phyloP scores from a whole-genome alignment of 805 yeast genomes.

The Candida andamanensis region DNA sequence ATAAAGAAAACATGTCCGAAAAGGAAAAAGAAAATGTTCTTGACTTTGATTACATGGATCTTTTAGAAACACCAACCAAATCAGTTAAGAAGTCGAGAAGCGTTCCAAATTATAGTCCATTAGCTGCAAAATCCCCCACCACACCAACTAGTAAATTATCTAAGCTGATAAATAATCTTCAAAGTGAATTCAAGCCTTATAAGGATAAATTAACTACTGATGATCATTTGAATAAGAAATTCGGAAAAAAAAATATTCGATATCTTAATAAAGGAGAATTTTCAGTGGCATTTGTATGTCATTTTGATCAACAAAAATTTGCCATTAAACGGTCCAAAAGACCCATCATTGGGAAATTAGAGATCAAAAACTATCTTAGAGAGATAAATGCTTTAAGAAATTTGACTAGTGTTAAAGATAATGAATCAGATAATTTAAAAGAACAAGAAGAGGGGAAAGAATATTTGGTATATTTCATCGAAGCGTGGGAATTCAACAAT shows the following conservation, averaged over 20 bases:
- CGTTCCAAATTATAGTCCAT: conserved; percentile 20
- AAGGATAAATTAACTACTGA: conserved; percentile 20
- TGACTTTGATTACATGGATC: conserved; percentile 11
- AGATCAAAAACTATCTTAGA: conserved; percentile 57
- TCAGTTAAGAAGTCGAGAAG: conserved; percentile 24
- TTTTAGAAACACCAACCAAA: conserved; percentile 38
- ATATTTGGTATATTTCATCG: conserved; percentile 70
- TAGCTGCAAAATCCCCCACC: conserved; percentile 1
- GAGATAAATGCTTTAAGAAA: conserved; percentile 69
- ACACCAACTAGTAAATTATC: conserved; percentile 4
- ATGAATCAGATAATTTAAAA: conserved; percentile 23
- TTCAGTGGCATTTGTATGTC: conserved; percentile 79
- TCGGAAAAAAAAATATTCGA: conserved; percentile 54
- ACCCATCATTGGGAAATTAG: conserved; percentile 47
- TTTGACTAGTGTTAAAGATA: conserved; percentile 34
- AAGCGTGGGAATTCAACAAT: conserved; percentile 78
- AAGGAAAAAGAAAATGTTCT: conserved; percentile 3
- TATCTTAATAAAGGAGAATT: conserved; percentile 84
- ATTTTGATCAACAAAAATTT: conserved; percentile 59
- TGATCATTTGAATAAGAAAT: conserved; percentile 42
- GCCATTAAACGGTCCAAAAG: conserved; percentile 87
- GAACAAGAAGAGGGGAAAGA: conserved; percentile 63
- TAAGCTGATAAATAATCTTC: too few species aligned
- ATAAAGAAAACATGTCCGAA: conserved; percentile 1
- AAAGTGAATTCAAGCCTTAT: not conserved